Evolutionary conservation across 306 rosid genomes (phyloP), one percentile per base, ranked within the genome.

Genomic region (Gastrolobium villosum): DNA sequence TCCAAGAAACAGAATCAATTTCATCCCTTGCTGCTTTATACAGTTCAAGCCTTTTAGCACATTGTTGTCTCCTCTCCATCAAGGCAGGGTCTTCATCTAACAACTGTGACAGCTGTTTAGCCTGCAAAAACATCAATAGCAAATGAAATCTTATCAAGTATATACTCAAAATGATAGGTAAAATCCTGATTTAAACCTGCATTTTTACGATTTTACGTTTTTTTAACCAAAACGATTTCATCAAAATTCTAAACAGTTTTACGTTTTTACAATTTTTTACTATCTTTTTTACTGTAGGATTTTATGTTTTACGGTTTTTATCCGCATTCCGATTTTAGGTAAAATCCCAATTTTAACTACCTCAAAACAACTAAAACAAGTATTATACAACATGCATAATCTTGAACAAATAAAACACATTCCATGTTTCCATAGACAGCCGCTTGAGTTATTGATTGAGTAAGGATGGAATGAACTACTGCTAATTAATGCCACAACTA

Each of bases 1-100:
- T 76, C 98, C 98, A 95, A 31, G 98, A 84, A 61, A 95, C 97
- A 8, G 98, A 91, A 75, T 95, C 99, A 39, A 95, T 78, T 79
- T 95, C 99, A 53, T 95, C 99, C 80, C 99, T 93, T 9, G 99
- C 99, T 49, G 99, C 85, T 75, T 95, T 95, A 83, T 95, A 91
- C 48, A 95, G 84, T 74, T 93, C 98, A 37, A 93, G 99, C 82
- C 98, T 91, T 56, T 93, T 87, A 7, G 89, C 90, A 78, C 96
- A 91, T 66, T 95, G 92, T 37, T 74, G 94, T 80, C 99, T 93
- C 87, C 89, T 91, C 87, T 90, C 99, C 98, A 93, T 95, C 84
- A 95, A 84, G 3, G 94, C 81, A 5, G 99, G 99, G 75, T 95
- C 99, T 90, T 95, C 99, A 26, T 93, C 98, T 43, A 95, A 89